These are phyloP conservation scores for Boletus pseudopeckii DNA, from an alignment of 768 basidiomycete species.

Conservation along the genomic window DNA sequence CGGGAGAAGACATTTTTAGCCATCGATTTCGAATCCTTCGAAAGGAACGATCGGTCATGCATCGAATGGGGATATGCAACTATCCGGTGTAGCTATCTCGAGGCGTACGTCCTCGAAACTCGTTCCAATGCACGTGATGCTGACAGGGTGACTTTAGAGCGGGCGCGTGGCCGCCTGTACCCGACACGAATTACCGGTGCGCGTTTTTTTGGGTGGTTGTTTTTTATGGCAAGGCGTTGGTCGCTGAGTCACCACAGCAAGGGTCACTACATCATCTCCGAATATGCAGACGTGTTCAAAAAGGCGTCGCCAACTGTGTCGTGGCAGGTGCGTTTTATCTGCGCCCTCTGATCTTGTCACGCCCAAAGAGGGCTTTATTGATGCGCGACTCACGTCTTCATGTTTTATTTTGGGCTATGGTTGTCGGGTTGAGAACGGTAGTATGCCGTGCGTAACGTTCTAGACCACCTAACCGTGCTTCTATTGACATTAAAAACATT, in stretches of 20 bases:
- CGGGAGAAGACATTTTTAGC: slow-evolving; percentile 74
- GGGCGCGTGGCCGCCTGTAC: slow-evolving; percentile 74
- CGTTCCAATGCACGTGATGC: background rate
- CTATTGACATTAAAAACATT: slow-evolving; percentile 7
- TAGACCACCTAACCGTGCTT: background rate
- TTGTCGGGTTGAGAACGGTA: slow-evolving; percentile 24
- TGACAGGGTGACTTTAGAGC: slow-evolving; percentile 37
- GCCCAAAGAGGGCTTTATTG: slow-evolving; percentile 20
- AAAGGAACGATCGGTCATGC: slow-evolving; percentile 63
- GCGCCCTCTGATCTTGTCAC: slow-evolving; percentile 3
- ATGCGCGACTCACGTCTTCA: background rate
- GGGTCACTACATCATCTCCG: slow-evolving; percentile 73
- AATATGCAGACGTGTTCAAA: slow-evolving; percentile 65
- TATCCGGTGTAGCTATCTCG: slow-evolving; percentile 66
- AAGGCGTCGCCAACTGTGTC: slow-evolving; percentile 62
- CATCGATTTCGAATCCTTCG: slow-evolving; percentile 72
- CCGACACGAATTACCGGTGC: slow-evolving; percentile 75
- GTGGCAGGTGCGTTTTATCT: slow-evolving; percentile 57
- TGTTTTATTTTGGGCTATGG: background rate
- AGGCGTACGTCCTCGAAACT: slow-evolving; percentile 48
- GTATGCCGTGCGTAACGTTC: slow-evolving; percentile 56
- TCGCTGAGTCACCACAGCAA: slow-evolving; percentile 31
- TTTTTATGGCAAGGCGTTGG: background rate
- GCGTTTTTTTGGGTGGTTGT: slow-evolving; percentile 12
- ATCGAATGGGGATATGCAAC: slow-evolving; percentile 85